Evolutionary conservation across 768 basidiomycete species (phyloP), one percentile per base, ranked within the genome.

Genomic region (Psilocybe sp.): DNA sequence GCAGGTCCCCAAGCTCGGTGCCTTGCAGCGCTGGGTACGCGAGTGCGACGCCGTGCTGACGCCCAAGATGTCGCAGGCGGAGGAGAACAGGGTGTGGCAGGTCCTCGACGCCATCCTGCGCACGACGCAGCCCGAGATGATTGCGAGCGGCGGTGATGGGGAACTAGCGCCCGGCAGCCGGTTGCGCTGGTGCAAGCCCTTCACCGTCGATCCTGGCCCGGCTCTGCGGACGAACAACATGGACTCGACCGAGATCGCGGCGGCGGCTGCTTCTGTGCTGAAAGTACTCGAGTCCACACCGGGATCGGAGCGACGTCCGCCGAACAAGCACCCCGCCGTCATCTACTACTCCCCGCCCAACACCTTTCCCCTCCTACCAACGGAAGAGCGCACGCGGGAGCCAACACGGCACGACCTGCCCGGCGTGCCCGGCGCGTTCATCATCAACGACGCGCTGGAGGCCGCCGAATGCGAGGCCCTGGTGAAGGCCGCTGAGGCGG

Each of bases 1-100:
- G 10, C 68, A 76, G 6, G 60, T 72, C 5, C 77, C 78, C 5
- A 78, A 79, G 52, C 72, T 82, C 11, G 79, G 79, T 3, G 72
- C 77, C 2, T 62, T 82, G 5, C 78, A 80, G 55, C 68, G 80
- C 10, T 81, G 80, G 80, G 78, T 80, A 4, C 61, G 80, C 33
- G 80, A 81, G 54, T 79, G 77, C 59, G 80, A 81, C 61, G 80
- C 79, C 1, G 78, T 78, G 2, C 62, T 69, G 12, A 67, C 63
- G n/a, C 68, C 64, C 1, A 64, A 68, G 33, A 74, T 73, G 56
- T 58, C 63, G 44, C 61, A 64, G 44, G 61, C 66, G 50, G 71
- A 75, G 32, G 71, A 78, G 53, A 68, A 67, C 40, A 66, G 68
- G 48, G 67, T 80, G 5, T 70, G 67, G 69, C 68, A 67, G 52